These are phyloP conservation scores for Phytophthora macrochlamydospora DNA, from an alignment of 352 stramenopile species.

Conservation along the genomic window DNA sequence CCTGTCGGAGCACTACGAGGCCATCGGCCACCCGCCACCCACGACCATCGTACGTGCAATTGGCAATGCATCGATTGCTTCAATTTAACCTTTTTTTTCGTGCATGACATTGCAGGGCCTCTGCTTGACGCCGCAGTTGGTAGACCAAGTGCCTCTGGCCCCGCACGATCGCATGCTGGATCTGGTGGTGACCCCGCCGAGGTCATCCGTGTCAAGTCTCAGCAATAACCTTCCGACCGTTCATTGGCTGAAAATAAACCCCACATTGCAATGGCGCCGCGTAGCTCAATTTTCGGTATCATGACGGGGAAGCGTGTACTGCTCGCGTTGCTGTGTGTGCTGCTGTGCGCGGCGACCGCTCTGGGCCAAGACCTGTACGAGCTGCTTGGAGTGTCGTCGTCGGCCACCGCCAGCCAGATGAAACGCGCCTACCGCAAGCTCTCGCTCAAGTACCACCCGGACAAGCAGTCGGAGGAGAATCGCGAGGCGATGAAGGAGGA, in stretches of 20 bases:
- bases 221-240: slow-evolving; percentile 8
- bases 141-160: slow-evolving; percentile 65
- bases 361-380: slow-evolving; percentile 73
- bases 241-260: slow-evolving; percentile 22
- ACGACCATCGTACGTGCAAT: slow-evolving; percentile 61
- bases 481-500: slow-evolving; percentile 65
- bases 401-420: slow-evolving; percentile 58
- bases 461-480: slow-evolving; percentile 88
- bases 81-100: neutral
- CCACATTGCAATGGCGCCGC: slow-evolving; percentile 1
- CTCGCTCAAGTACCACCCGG: slow-evolving; percentile 94
- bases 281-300: slow-evolving; percentile 16
- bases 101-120: slow-evolving; percentile 50
- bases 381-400: slow-evolving; percentile 62
- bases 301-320: slow-evolving; percentile 32
- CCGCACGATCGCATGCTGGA: slow-evolving; percentile 74
- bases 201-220: slow-evolving; percentile 36
- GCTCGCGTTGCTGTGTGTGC: slow-evolving; percentile 46
- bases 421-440: slow-evolving; percentile 92
- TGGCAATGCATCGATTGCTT: neutral
- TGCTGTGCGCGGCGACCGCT: slow-evolving; percentile 41
- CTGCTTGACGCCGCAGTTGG: slow-evolving; percentile 61
- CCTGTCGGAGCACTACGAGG: slow-evolving; percentile 50
- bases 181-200: slow-evolving; percentile 66
- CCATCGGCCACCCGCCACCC: slow-evolving; percentile 42